Percentiles rank a stretch among this genome's conserved stretches.
phyloP scores from a whole-genome alignment of 2,329 filamentous ascomycete species.

The Sporothrix pallida region DNA sequence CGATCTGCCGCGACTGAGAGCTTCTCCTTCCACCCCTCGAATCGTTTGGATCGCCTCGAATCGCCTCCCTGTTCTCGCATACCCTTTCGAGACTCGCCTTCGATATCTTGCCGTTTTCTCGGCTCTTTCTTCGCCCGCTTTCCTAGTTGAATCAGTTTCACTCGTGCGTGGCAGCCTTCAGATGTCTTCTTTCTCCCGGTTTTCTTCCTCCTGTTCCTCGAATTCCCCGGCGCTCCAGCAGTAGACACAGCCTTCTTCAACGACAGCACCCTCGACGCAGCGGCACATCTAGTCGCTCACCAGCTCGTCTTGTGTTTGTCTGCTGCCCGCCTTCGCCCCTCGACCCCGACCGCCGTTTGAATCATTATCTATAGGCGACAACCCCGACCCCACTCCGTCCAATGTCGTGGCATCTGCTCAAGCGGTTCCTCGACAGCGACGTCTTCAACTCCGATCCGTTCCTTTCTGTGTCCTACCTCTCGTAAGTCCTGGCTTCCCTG shows the following conservation, averaged over 20 bases:
- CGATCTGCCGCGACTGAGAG: slow-evolving; percentile 21
- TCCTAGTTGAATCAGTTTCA: neutral
- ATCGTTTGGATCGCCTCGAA: neutral
- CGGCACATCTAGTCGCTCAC: neutral
- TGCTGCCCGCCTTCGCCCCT: neutral
- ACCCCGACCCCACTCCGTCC: slow-evolving; percentile 27
- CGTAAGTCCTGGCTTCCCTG: slow-evolving; percentile 58
- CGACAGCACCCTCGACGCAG: neutral
- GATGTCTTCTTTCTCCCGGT: slow-evolving; percentile 37
- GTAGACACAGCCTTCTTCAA: slow-evolving; percentile 13
- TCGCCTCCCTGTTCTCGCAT: neutral
- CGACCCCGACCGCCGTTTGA: neutral
- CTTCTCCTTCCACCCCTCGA: neutral
- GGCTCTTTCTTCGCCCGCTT: neutral
- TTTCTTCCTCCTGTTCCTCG: slow-evolving; percentile 25
- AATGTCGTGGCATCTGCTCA: slow-evolving; percentile 85
- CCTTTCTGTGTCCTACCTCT: slow-evolving; percentile 85
- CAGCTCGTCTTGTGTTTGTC: neutral
- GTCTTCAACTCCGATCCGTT: slow-evolving; percentile 92
- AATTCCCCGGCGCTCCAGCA: slow-evolving; percentile 31
- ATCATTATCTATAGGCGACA: neutral
- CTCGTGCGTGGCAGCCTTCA: slow-evolving; percentile 25
- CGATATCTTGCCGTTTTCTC: neutral
- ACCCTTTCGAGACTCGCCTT: neutral
- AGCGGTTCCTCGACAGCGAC: slow-evolving; percentile 90